Conservation (phyloP, 208 protist species). For the Wallacemonas sp. region DNA sequence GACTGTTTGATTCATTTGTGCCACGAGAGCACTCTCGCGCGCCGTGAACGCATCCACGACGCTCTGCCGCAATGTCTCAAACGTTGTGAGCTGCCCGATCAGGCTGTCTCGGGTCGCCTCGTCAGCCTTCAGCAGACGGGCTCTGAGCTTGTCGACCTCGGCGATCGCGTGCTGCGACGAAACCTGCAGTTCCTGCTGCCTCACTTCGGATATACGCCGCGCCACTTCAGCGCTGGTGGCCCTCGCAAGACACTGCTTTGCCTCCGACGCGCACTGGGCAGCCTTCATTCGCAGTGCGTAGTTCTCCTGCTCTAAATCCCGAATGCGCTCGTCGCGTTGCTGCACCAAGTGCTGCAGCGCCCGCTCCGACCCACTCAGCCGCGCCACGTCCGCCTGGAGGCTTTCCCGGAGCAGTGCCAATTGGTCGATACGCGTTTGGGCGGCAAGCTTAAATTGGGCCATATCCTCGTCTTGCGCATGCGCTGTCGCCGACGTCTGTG, state of each 20-base stretch:
- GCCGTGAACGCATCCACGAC: conserved; percentile 38
- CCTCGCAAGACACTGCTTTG: conserved; percentile 11
- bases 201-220: conserved; percentile 24
- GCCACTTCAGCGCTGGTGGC: conserved; percentile 21
- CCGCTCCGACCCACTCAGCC: not conserved
- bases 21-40: conserved; percentile 24
- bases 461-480: conserved; percentile 10
- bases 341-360: not conserved
- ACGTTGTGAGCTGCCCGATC: conserved; percentile 36
- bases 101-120: conserved; percentile 21
- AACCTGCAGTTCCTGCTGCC: conserved; percentile 23
- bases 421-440: conserved; percentile 4
- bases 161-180: conserved; percentile 19
- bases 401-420: conserved; percentile 2
- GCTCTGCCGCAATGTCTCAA: conserved; percentile 33
- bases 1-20: conserved; percentile 7
- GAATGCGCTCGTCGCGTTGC: conserved; percentile 16
- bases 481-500: not conserved
- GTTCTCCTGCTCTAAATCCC: conserved; percentile 15
- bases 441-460: not conserved
- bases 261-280: not conserved
- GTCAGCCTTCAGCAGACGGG: conserved; percentile 12
- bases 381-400: conserved; percentile 7
- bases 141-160: conserved; percentile 17
- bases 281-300: conserved; percentile 18